A percentile compares a stretch with the other conserved stretches of the same genome.
phyloP scores from a whole-genome alignment of 202 grass and related monocot genomes.

The Carex sylvatica region DNA sequence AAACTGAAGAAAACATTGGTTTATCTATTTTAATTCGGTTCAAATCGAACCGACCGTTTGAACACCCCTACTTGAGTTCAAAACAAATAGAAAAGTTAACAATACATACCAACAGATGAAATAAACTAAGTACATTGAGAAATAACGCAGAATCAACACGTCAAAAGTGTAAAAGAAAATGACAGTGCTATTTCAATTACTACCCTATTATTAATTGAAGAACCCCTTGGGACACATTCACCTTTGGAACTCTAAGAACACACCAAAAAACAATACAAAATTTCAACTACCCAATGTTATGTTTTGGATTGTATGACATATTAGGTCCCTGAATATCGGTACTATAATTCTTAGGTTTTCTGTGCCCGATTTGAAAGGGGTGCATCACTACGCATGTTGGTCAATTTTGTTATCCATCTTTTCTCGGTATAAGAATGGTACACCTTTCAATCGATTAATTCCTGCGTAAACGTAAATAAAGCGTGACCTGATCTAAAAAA shows the following conservation, averaged over 20 bases:
- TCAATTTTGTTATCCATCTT: neutral
- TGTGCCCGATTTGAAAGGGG: neutral
- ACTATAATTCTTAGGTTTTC: neutral
- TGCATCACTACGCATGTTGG: neutral
- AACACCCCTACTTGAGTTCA: neutral
- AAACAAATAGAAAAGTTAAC: slow-evolving; percentile 1
- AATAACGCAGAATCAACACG: neutral
- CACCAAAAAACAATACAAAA: too few relatives aligned
- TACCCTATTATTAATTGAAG: neutral
- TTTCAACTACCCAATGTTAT: neutral
- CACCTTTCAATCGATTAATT: neutral
- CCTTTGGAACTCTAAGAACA: neutral
- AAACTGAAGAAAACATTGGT: too few relatives aligned
- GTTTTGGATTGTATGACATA: neutral
- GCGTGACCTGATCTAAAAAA: neutral
- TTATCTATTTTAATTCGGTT: too few relatives aligned
- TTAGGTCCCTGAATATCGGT: neutral
- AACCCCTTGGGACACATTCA: neutral
- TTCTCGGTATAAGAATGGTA: neutral
- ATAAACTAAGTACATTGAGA: neutral
- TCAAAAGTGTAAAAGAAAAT: neutral
- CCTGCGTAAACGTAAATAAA: neutral
- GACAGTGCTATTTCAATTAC: neutral
- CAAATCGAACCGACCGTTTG: too few relatives aligned
- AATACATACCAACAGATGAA: neutral